Evolutionary conservation across 2,329 filamentous ascomycete genomes (phyloP), one percentile per base, ranked within the genome.

Genomic region (Neofusicoccum parvum): DNA sequence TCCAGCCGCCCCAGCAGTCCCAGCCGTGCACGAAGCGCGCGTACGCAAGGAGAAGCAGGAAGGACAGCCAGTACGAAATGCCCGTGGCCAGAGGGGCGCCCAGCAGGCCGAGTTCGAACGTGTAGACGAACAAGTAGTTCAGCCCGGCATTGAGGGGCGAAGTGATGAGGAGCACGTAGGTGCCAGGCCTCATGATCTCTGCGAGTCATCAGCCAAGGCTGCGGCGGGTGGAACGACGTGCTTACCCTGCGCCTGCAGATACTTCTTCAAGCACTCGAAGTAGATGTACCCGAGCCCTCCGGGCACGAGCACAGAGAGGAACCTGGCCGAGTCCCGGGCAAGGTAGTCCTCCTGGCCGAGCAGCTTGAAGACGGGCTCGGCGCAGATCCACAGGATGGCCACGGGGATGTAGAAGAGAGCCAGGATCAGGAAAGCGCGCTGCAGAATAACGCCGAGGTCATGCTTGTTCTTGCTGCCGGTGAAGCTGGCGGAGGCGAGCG

Each of bases 261-360:
- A 86, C 70, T 86, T 87, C 75, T 86, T 86, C 85, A 93, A 87
- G 5, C 87, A 84, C 78, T 96, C 92, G 67, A 96, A 96, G 80
- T 91, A 96, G 46, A 96, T 87, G 71, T 96, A 96, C 0, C 92
- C 92, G 43, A 96, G 78, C 0, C 92, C 92, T 0, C 92, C 92
- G 0, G 92, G 92, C 1, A 92, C 90, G 51, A 96, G 79, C 12
- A 88, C 86, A 2, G 84, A 88, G 7, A 96, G 78, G 68, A 96
- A 96, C 49, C 81, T 85, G 1, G 91, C 87, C 60, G 90, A 91
- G 66, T 94, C 87, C 27, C 86, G 80, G 46, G 90, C 92, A 37
- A 96, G 89, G 67, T 89, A 89, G 45, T 91, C 87, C 70, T 93
- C 90, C 72, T 96, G 92, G 0, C 92, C 92, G 0, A 96, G 82